Evolutionary conservation across 2,329 filamentous ascomycete genomes (phyloP).

Genomic region (Bipolaris bicolor): DNA sequence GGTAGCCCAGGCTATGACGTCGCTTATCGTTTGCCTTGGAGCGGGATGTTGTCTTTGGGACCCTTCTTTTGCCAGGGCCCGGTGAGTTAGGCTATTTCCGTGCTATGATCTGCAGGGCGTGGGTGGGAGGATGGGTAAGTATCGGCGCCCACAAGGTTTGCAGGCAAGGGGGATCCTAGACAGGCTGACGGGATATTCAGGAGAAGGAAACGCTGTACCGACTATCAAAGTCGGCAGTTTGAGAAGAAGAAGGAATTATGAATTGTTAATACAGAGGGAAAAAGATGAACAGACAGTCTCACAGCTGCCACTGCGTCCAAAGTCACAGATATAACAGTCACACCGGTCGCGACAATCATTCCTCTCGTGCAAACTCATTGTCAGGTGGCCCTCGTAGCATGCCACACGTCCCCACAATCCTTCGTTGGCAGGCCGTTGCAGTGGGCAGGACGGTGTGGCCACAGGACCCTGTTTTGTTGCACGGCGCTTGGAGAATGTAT

Average conservation of each 20-base stretch:
- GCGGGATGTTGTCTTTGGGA: slow-evolving; percentile 5
- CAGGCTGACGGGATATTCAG: not conserved
- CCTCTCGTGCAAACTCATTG: not conserved
- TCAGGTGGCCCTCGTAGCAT: not conserved
- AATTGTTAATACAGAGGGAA: not conserved
- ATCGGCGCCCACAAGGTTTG: slow-evolving; percentile 4
- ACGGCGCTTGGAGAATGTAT: slow-evolving; percentile 26
- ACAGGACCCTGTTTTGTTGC: slow-evolving; percentile 28
- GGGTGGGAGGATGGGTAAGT: not conserved
- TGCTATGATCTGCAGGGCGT: slow-evolving; percentile 9
- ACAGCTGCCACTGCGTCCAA: too few species aligned
- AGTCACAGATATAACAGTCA: not conserved
- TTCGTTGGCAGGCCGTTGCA: slow-evolving; percentile 22
- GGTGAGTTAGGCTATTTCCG: slow-evolving; percentile 6
- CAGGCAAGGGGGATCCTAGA: not conserved
- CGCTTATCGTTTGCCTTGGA: not conserved
- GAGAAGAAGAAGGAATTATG: not conserved
- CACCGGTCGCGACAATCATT: not conserved
- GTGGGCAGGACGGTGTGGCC: slow-evolving; percentile 14
- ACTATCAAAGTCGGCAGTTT: slow-evolving; percentile 24
- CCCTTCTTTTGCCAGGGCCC: slow-evolving; percentile 1
- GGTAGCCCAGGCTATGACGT: slow-evolving; percentile 11
- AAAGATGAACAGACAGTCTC: not conserved
- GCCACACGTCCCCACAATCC: not conserved
- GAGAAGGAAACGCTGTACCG: not conserved